Evolutionary conservation across 768 basidiomycete species (phyloP).

Genomic region (Rubroboletus satanas): DNA sequence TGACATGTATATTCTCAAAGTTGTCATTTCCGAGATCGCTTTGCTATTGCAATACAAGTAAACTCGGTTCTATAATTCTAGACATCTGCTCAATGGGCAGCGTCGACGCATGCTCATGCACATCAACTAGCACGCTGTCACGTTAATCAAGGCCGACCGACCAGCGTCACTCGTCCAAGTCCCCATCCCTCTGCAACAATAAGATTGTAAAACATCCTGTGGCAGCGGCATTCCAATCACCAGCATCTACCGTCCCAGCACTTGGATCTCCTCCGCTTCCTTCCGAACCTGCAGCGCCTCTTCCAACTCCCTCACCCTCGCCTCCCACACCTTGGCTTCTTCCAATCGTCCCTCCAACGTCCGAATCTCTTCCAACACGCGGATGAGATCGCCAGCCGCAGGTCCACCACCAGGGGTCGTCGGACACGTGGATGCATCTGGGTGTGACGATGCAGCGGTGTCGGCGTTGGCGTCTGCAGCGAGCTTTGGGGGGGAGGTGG

Average conservation of each 20-base stretch:
- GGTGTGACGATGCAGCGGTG: background rate
- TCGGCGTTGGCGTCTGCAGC: background rate
- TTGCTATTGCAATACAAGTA: background rate
- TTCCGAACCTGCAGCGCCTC: conserved; percentile 24
- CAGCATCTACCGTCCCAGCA: background rate
- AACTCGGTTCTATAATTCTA: background rate
- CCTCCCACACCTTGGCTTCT: conserved; percentile 26
- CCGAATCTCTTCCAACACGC: conserved; percentile 28
- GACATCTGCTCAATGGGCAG: background rate
- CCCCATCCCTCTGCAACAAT: background rate
- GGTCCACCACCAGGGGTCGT: background rate
- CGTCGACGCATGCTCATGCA: background rate
- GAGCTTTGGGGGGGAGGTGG: background rate
- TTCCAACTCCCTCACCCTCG: conserved; percentile 24
- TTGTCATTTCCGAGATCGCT: background rate
- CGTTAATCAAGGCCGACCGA: background rate
- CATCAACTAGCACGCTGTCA: background rate
- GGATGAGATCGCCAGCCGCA: conserved; percentile 17
- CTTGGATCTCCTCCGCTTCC: background rate
- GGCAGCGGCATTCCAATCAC: background rate
- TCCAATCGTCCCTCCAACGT: conserved; percentile 21
- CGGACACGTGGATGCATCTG: background rate
- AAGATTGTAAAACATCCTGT: background rate
- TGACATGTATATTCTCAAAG: background rate
- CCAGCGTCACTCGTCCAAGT: background rate